Conservation (phyloP, 1,139 yeast genomes). For the Candida sanyaensis region DNA sequence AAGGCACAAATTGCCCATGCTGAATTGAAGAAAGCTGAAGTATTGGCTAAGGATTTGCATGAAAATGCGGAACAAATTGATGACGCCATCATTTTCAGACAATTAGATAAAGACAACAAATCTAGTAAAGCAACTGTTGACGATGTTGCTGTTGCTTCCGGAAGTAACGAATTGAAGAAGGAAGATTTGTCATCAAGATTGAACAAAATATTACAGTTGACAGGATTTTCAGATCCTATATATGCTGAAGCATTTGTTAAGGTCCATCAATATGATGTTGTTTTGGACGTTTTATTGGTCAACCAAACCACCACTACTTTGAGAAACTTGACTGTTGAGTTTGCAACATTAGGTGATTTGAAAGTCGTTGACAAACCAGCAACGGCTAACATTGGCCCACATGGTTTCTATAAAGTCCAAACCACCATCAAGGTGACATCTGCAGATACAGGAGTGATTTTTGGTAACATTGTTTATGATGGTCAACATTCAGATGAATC, state of each 20-base stretch:
- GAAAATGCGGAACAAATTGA: slow-evolving; percentile 81
- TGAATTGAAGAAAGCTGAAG: slow-evolving; percentile 57
- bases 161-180: slow-evolving; percentile 41
- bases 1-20: slow-evolving; percentile 58
- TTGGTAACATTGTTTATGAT: slow-evolving; percentile 95
- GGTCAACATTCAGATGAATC: slow-evolving; percentile 93
- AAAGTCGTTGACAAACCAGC: slow-evolving; percentile 93
- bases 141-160: slow-evolving; percentile 52
- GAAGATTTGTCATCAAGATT: slow-evolving; percentile 75
- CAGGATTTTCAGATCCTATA: slow-evolving; percentile 97
- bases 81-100: slow-evolving; percentile 80
- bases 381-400: slow-evolving; percentile 93
- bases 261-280: slow-evolving; percentile 95
- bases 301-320: slow-evolving; percentile 92
- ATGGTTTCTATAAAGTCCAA: slow-evolving; percentile 89
- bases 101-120: slow-evolving; percentile 58
- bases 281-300: slow-evolving; percentile 88
- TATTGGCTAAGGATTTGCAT: slow-evolving; percentile 60
- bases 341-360: slow-evolving; percentile 94
- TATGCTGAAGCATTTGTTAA: slow-evolving; percentile 97
- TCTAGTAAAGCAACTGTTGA: slow-evolving; percentile 39
- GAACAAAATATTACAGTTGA: slow-evolving; percentile 85
- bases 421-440: slow-evolving; percentile 93
- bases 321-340: slow-evolving; percentile 90
- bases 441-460: slow-evolving; percentile 96